Percentiles rank a stretch among this genome's conserved stretches.
phyloP scores from a whole-genome alignment of 495 filamentous ascomycete genomes.

The Aspergillus ellipticus region DNA sequence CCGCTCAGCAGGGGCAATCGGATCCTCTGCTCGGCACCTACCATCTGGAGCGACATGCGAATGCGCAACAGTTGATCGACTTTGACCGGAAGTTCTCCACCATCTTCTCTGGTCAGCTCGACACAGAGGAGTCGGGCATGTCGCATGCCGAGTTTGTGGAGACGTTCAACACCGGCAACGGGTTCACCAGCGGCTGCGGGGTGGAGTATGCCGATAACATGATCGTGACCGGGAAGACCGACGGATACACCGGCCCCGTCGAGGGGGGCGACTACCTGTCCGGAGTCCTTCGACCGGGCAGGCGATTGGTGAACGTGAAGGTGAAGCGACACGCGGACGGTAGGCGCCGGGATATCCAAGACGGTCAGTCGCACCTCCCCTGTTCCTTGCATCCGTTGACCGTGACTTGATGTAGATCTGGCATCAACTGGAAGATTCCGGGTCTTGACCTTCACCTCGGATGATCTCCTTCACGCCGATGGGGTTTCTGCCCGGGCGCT shows the following conservation, averaged over 20 bases:
- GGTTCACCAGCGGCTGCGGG: slow-evolving; percentile 43
- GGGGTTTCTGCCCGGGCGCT: slow-evolving; percentile 27
- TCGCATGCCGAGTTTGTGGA: slow-evolving; percentile 49
- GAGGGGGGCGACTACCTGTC: slow-evolving; percentile 38
- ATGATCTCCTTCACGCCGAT: slow-evolving; percentile 23
- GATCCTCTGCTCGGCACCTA: slow-evolving; percentile 63
- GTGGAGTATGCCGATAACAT: slow-evolving; percentile 40
- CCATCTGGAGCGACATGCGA: slow-evolving; percentile 57
- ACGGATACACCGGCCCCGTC: slow-evolving; percentile 19
- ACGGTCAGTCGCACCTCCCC: slow-evolving; percentile 26
- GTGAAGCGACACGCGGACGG: slow-evolving; percentile 42
- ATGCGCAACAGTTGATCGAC: slow-evolving; percentile 67
- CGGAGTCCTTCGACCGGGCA: slow-evolving; percentile 31
- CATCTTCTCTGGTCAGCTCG: slow-evolving; percentile 43
- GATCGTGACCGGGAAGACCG: slow-evolving; percentile 19
- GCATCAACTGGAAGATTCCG: slow-evolving; percentile 40
- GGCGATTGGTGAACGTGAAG: slow-evolving; percentile 31
- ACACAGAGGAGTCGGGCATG: slow-evolving; percentile 26
- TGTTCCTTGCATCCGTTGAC: neutral
- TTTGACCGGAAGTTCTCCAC: slow-evolving; percentile 61
- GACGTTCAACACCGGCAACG: slow-evolving; percentile 33
- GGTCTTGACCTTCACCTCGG: slow-evolving; percentile 35
- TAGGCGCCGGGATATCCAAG: slow-evolving; percentile 39
- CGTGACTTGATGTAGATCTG: slow-evolving; percentile 25
- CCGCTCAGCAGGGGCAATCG: slow-evolving; percentile 14